Evolutionary conservation across 345 rosid species (phyloP).

Genomic region (Brassica rapa): DNA sequence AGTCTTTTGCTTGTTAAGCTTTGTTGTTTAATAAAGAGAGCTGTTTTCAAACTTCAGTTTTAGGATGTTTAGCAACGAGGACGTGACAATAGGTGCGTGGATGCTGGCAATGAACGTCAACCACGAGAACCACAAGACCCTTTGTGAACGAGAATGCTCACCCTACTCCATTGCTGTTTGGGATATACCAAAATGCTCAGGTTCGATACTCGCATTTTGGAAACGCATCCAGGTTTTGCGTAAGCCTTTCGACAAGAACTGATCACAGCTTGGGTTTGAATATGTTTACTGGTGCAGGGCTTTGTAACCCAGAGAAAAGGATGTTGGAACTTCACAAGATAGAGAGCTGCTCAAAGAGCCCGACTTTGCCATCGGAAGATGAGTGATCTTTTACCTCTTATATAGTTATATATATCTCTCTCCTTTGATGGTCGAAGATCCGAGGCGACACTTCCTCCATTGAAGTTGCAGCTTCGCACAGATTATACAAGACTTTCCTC

Average conservation of each 20-base stretch:
- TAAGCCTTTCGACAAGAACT: constrained; percentile 5
- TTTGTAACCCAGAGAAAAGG: constrained; percentile 72
- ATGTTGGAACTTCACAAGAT: constrained; percentile 76
- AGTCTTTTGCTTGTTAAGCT: not conserved
- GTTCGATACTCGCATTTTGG: constrained; percentile 45
- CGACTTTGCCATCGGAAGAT: constrained; percentile 72
- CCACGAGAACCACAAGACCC: constrained; percentile 71
- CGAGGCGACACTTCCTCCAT: constrained; percentile 5
- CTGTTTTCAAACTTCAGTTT: constrained; percentile 53
- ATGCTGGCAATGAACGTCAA: constrained; percentile 96
- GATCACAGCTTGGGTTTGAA: constrained; percentile 21
- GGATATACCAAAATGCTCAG: constrained; percentile 97
- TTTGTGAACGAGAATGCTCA: constrained; percentile 73
- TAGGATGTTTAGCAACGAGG: constrained; percentile 97
- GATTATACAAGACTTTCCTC: constrained; percentile 8
- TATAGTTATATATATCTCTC: not conserved
- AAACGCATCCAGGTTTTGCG: not conserved
- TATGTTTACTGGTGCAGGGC: constrained; percentile 54
- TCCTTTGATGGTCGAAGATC: constrained; percentile 10
- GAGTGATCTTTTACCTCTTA: constrained; percentile 26
- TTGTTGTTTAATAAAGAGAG: constrained; percentile 5
- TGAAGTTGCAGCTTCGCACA: constrained; percentile 24
- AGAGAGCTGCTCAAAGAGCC: constrained; percentile 76
- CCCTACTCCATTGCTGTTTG: constrained; percentile 74
- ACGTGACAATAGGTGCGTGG: constrained; percentile 95